Base-by-base conservation (phyloP, 2,329 filamentous ascomycete genomes). In the Ascochyta lentis region DNA sequence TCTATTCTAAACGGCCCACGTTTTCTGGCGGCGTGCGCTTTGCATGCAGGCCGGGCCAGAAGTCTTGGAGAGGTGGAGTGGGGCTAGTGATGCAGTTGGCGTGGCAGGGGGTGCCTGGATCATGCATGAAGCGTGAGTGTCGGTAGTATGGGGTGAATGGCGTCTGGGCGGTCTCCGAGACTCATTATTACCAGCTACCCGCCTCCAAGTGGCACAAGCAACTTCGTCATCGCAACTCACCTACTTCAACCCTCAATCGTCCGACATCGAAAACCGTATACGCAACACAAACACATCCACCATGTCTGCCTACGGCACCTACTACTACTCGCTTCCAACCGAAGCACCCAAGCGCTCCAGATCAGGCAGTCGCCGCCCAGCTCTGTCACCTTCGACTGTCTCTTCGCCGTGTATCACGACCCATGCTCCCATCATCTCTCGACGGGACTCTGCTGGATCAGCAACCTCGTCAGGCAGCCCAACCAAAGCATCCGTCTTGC, bases 361-460 rank as follows among this genome's bases (percentile, higher is more conserved):
- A 65, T 68, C 72, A 64, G 69, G 64, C 66, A 74, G 68, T 63
- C 74, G 76, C 54, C 76, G 77, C 41, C 76, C 76, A 53, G 77
- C 78, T 68, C 71, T 80, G 53, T 79, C 77, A 46, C 77, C 77
- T 57, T 78, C 78, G 26, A 79, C 76, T 42, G 76, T 79, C 33
- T 79, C 77, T 34, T 78, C 78, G 45, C 76, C 78, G 51, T 79
- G 76, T 49, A 67, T 80, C 45, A 78, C 75, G 40, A 76, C 76
- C 45, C 73, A 76, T 26, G 73, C 70, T 41, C 73, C 76, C 16
- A 69, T 75, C 39, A 67, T 75, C 13, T 71, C 74, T 59, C 73
- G 77, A 61, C 70, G 74, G 55, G 77, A 77, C 61, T 76, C 76
- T 51, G 73, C 61, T 35, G 66, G 61, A 45, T 55, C 53, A 31